phyloP scores from a whole-genome alignment of 106 monocot genomes.

The Phalaenopsis aphrodite region DNA sequence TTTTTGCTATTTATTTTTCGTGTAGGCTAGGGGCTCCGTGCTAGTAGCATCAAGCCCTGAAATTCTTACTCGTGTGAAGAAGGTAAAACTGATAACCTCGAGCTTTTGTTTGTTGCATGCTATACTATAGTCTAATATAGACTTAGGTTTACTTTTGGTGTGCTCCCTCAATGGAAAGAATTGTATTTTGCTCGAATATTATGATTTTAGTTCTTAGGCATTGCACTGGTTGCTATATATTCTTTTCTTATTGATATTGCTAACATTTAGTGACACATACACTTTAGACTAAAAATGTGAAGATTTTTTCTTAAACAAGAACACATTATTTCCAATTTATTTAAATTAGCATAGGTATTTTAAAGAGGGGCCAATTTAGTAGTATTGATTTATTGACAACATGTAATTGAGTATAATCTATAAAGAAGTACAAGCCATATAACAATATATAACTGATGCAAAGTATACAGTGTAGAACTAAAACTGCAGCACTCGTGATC shows the following conservation, averaged over 20 bases:
- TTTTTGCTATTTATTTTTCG: not conserved
- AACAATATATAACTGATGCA: not conserved
- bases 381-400: not conserved
- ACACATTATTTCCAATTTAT: not conserved
- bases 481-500: not conserved
- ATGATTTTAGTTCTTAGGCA: not conserved
- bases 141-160: not conserved
- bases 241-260: not conserved
- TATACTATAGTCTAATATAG: not conserved
- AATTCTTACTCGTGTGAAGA: conserved; percentile 79
- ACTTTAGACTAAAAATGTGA: not conserved
- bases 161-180: not conserved
- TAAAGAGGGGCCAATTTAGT: not conserved
- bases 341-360: not conserved
- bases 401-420: not conserved
- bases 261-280: not conserved
- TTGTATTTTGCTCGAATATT: not conserved
- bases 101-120: not conserved
- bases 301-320: not conserved
- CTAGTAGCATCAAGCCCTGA: conserved; percentile 92
- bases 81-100: conserved; percentile 25
- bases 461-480: not conserved
- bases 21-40: conserved; percentile 86
- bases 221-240: not conserved
- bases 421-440: not conserved